Evolutionary conservation across 257 asterid genomes (phyloP), one percentile per base, ranked within the genome.

Genomic region (Linaria vulgaris): DNA sequence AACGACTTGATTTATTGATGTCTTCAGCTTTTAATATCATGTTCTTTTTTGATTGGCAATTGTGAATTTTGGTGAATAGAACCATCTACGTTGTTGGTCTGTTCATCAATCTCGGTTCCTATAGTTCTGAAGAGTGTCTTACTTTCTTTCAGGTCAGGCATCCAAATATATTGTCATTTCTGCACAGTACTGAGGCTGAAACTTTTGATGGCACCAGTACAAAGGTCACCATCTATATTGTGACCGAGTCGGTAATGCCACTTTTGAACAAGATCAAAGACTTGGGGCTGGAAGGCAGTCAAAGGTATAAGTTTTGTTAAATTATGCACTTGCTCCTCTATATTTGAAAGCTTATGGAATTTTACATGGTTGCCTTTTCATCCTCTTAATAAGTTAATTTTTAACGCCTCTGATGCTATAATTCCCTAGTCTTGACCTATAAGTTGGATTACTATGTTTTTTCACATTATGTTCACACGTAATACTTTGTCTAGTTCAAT

Each of bases 201-300:
- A 80, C 59, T 74, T 65, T 72, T 54, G 99, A 89, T 79, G 99
- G 95, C 60, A 70, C 97, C 45, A 78, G 69, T 56, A 68, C 94
- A 15, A 92, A 89, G 82, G 86, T 87, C 64, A 83, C 96, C 46
- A 85, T 92, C 67, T 92, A 92, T 68, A 82, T 92, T 67, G 99
- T 92, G 63, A 92, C 99, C 9, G 99, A 92, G 80, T 94, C 99
- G 66, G 99, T 92, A 30, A 78, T 89, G 87, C 97, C 99, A 54
- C 90, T 92, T 73, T 84, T 88, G 14, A 97, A 92, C 72, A 89
- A 89, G 80, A 79, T 92, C 74, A 92, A 87, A 87, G 97, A 92
- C 78, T 75, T 92, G 82, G 97, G 94, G 68, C 69, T 92, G 61
- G 73, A 80, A 62, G 96, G 95, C 76, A 82, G 83, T 72, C 99